Base-by-base conservation (phyloP, 1,284 basidiomycete genomes). In the Wolfiporia cocos region DNA sequence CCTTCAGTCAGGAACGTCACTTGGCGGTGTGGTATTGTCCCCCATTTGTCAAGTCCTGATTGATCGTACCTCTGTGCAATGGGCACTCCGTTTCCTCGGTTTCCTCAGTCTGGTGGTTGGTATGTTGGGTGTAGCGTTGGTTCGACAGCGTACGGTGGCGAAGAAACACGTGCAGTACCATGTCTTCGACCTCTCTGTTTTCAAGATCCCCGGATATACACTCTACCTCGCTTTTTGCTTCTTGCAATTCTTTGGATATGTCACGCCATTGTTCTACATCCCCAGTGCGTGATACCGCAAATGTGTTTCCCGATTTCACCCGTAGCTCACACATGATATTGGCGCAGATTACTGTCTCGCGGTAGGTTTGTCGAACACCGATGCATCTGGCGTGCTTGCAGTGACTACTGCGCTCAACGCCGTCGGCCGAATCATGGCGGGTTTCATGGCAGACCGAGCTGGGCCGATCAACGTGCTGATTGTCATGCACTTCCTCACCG, bases 381-480 rank as follows among this genome's bases (percentile, higher is more conserved):
- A 37, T 7, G 34, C 41, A 4, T 43, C 41, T 12, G 41, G 41
- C 10, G 41, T 43, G 7, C 15, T 43, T 2, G 37, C 41, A 4
- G 35, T 43, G 29, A 30, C 42, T 4, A 43, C 42, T 3, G 35
- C 29, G 3, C 14, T 33, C 26, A 32, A 43, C 14, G 28, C 35
- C 7, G 12, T 33, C 7, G 36, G 36, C 18, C 42, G 35, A n/a
- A 34, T 38, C 36, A 26, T 38, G 12, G 35, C 36, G 10, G 42
- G 42, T 15, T 34, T 33, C 35, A 34, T 43, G 30, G 42, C 41
- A 10, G 41, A 42, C 29, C n/a, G 12, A n/a, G 35, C 20, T 12
- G 41, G 41, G 6, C 35, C 29, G 3, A 23, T 42, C 11, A 42
- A 42, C 19, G 41, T 42, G 3, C 41, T 42, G 12, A 42, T 42